phyloP scores from a whole-genome alignment of 371 early-diverging fungal genomes.

The Quaeritorhiza haematococci region DNA sequence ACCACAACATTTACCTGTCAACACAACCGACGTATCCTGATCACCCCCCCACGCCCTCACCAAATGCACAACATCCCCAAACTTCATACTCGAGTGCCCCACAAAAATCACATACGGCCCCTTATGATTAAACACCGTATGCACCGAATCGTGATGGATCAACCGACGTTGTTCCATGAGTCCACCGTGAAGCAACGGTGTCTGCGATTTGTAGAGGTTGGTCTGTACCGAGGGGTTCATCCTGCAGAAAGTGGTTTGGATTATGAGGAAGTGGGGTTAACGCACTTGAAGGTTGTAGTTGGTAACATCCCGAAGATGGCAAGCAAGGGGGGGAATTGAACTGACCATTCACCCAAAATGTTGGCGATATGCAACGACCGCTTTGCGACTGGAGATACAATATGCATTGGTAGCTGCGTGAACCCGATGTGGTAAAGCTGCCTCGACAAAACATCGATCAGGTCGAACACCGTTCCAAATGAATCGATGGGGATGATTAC shows the following conservation, averaged over 20 bases:
- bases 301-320: too few relatives aligned
- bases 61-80: slow-evolving; percentile 39
- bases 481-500: slow-evolving; percentile 65
- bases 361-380: slow-evolving; percentile 74
- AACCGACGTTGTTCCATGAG: slow-evolving; percentile 41
- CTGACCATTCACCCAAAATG: slow-evolving; percentile 82
- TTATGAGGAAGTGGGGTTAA: too few relatives aligned
- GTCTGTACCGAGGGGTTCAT: slow-evolving; percentile 59
- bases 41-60: slow-evolving; percentile 41
- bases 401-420: slow-evolving; percentile 56
- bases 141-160: slow-evolving; percentile 31
- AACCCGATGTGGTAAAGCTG: slow-evolving; percentile 51
- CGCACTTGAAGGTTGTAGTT: too few relatives aligned
- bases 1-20: too few relatives aligned
- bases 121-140: slow-evolving; percentile 32
- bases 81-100: slow-evolving; percentile 45
- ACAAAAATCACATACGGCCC: slow-evolving; percentile 66
- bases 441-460: slow-evolving; percentile 56
- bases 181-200: slow-evolving; percentile 52
- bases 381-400: slow-evolving; percentile 72
- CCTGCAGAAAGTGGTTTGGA: slow-evolving; percentile 41
- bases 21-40: slow-evolving; percentile 36
- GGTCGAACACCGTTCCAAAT: slow-evolving; percentile 69
- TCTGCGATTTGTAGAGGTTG: slow-evolving; percentile 49
- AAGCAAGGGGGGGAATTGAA: too few relatives aligned